These are phyloP conservation scores for Diaporthe citrichinensis DNA, from an alignment of 2,329 filamentous ascomycete genomes.

Conservation along the genomic window DNA sequence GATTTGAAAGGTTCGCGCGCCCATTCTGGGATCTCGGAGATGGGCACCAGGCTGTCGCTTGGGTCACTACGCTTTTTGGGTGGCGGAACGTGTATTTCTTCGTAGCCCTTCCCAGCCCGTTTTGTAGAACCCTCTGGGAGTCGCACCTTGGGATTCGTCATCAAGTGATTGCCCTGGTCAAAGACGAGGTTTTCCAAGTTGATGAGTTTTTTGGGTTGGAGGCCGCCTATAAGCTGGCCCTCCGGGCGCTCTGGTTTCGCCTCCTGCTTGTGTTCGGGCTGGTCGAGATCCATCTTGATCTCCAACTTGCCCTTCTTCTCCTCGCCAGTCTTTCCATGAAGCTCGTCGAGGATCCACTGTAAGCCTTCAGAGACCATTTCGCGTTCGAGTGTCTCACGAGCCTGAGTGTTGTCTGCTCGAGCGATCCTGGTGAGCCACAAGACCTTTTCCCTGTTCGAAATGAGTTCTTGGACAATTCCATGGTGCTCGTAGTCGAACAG, in stretches of 20 bases:
- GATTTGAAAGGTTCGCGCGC: conserved; percentile 87
- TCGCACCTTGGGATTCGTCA: conserved; percentile 98
- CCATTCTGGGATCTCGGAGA: conserved; percentile 93
- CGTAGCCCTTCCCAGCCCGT: conserved; percentile 96
- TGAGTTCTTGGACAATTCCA: conserved; percentile 90
- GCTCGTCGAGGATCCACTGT: conserved; percentile 87
- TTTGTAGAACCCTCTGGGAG: conserved; percentile 96
- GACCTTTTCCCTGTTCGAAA: conserved; percentile 92
- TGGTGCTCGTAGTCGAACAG: conserved; percentile 98
- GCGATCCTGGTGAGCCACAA: conserved; percentile 95
- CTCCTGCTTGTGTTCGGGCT: conserved; percentile 68
- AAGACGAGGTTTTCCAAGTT: conserved; percentile 97
- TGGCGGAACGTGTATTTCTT: conserved; percentile 96
- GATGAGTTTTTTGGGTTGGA: conserved; percentile 89
- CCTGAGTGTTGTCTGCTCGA: conserved; percentile 83
- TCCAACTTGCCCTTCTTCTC: conserved; percentile 79
- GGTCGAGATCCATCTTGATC: conserved; percentile 96
- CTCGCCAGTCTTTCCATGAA: conserved; percentile 79
- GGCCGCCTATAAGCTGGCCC: conserved; percentile 81
- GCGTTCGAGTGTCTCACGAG: conserved; percentile 83
- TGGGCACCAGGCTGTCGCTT: conserved; percentile 84
- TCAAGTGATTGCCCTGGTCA: conserved; percentile 97
- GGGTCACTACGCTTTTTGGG: conserved; percentile 90
- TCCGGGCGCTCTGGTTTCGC: conserved; percentile 71
- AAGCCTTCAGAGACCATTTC: conserved; percentile 94